Conservation (phyloP, 2,329 filamentous ascomycete species). For the Hypoxylon sp. region DNA sequence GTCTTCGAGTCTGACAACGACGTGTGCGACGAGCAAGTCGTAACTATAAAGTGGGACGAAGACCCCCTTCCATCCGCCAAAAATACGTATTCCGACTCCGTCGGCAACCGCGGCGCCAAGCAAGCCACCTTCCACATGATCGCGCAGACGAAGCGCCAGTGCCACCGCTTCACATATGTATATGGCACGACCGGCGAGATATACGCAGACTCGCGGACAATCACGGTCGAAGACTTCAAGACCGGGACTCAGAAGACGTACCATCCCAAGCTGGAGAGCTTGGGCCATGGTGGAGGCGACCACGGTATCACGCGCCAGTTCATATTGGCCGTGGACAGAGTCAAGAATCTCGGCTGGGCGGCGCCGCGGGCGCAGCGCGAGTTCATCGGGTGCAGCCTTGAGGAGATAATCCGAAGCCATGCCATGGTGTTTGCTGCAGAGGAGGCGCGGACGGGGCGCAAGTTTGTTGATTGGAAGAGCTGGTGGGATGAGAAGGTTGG, state of each 20-base stretch:
- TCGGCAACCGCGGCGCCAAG: conserved; percentile 74
- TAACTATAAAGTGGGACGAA: conserved; percentile 90
- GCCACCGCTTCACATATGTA: conserved; percentile 84
- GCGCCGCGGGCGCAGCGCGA: conserved; percentile 79
- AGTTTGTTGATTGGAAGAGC: conserved; percentile 78
- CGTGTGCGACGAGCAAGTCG: conserved; percentile 92
- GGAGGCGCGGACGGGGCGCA: conserved; percentile 78
- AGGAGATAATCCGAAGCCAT: conserved; percentile 90
- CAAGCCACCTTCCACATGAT: conserved; percentile 95
- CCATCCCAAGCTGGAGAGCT: conserved; percentile 70
- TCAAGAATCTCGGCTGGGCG: conserved; percentile 77
- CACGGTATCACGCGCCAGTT: conserved; percentile 85
- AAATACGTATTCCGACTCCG: conserved; percentile 36
- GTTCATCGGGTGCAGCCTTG: conserved; percentile 84
- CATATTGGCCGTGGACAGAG: conserved; percentile 82
- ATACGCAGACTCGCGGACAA: conserved; percentile 82
- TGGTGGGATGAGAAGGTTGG: conserved; percentile 78
- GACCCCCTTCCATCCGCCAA: conserved; percentile 59
- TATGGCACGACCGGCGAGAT: conserved; percentile 92
- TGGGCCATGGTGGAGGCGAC: conserved; percentile 82
- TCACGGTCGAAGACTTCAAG: conserved; percentile 80
- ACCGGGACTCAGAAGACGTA: conserved; percentile 68
- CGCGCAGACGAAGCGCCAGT: conserved; percentile 88
- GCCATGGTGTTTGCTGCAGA: conserved; percentile 95
- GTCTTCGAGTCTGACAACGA: conserved; percentile 95